Evolutionary conservation across 2,329 filamentous ascomycete genomes (phyloP).

Genomic region (Trichoderma semiorbis): DNA sequence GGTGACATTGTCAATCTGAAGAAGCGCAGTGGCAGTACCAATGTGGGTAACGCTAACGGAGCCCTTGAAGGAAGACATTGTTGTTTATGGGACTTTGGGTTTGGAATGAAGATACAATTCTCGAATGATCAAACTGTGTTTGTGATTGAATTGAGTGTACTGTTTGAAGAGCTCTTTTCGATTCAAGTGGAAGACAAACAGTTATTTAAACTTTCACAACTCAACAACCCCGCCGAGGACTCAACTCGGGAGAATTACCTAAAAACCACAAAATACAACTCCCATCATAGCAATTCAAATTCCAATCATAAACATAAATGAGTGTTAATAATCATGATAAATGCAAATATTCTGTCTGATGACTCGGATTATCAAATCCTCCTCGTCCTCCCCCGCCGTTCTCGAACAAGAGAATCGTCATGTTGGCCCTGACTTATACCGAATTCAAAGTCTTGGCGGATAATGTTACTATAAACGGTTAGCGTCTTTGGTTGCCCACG

Average conservation of each 20-base stretch:
- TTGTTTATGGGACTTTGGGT: background rate
- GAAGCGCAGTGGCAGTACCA: constrained; percentile 47
- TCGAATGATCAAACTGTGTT: background rate
- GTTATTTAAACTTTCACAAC: background rate
- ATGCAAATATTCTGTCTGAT: background rate
- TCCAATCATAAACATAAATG: background rate
- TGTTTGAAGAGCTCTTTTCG: background rate
- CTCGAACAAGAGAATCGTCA: background rate
- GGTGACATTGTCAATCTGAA: constrained; percentile 40
- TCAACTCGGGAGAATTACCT: background rate
- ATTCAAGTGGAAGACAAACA: background rate
- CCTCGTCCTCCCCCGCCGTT: background rate
- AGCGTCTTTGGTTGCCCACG: background rate
- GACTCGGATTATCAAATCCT: background rate
- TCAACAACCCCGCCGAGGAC: background rate
- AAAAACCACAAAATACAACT: background rate
- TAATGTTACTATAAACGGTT: constrained; percentile 4
- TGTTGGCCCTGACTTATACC: background rate
- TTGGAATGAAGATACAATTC: background rate
- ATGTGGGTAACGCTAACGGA: constrained; percentile 41
- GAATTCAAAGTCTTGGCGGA: constrained; percentile 1
- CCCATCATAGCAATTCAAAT: background rate
- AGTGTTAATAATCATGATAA: background rate
- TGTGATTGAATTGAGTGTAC: background rate
- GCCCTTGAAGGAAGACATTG: constrained; percentile 20